Evolutionary conservation across 2,329 filamentous ascomycete genomes (phyloP).

Genomic region (Calonectria pseudoturangicola): DNA sequence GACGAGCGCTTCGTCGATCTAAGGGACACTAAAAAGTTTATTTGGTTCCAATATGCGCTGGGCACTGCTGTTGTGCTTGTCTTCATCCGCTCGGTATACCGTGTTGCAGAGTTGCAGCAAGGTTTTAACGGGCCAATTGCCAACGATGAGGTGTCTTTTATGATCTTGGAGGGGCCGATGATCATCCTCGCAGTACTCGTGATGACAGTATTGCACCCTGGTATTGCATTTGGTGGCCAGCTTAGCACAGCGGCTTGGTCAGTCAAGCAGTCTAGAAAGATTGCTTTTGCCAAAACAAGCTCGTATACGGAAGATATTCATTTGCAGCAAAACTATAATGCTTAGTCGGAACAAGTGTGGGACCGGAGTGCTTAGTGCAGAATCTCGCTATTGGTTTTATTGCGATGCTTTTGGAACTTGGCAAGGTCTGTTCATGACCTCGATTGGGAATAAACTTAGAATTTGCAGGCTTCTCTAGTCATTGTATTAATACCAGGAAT

Average conservation of each 20-base stretch:
- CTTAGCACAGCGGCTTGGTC: conserved; percentile 24
- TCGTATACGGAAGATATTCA: conserved; percentile 3
- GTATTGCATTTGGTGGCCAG: conserved; percentile 28
- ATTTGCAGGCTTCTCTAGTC: background rate
- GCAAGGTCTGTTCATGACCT: background rate
- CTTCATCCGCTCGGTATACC: conserved; percentile 76
- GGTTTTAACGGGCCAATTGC: conserved; percentile 77
- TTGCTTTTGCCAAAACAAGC: conserved; percentile 20
- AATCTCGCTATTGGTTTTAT: background rate
- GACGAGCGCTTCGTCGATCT: conserved; percentile 14
- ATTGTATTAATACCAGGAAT: background rate
- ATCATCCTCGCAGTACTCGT: conserved; percentile 64
- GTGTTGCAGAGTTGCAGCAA: conserved; percentile 76
- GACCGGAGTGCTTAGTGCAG: background rate
- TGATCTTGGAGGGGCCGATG: conserved; percentile 72
- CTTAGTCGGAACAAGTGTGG: background rate
- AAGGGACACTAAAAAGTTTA: conserved; percentile 25
- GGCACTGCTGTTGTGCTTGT: conserved; percentile 74
- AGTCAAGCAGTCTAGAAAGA: conserved; percentile 21
- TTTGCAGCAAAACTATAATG: background rate
- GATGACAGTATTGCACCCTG: conserved; percentile 60
- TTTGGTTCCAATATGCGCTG: conserved; percentile 58
- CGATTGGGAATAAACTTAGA: background rate
- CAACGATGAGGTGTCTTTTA: conserved; percentile 69
- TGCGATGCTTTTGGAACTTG: conserved; percentile 5